phyloP scores from a whole-genome alignment of 169 alveolate genomes.

The Eimeria falciformis region DNA sequence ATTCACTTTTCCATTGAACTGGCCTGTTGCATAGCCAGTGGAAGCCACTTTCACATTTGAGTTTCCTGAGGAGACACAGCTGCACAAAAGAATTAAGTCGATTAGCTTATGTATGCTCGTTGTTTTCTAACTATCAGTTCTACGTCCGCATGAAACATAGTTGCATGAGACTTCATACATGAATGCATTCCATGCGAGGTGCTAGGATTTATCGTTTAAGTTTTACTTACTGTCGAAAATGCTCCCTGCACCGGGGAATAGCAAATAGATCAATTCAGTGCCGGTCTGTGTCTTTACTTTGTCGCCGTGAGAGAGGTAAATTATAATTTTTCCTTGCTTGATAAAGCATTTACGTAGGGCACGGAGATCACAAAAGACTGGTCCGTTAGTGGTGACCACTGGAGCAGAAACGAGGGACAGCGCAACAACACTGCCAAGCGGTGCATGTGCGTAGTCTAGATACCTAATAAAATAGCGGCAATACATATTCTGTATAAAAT shows the following conservation, averaged over 20 bases:
- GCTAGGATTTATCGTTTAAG: background rate
- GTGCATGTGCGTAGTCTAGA: too few species aligned
- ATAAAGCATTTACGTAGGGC: slow-evolving; percentile 53
- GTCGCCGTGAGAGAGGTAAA: background rate
- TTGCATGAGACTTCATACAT: too few species aligned
- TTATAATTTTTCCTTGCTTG: background rate
- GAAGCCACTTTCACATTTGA: background rate
- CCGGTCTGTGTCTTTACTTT: background rate
- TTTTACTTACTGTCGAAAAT: slow-evolving; percentile 5
- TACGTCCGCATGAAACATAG: too few species aligned
- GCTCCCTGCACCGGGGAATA: slow-evolving; percentile 56
- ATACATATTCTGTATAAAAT: too few species aligned
- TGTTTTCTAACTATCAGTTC: background rate
- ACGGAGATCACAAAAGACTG: slow-evolving; percentile 50
- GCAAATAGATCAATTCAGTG: slow-evolving; percentile 17
- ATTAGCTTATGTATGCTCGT: background rate
- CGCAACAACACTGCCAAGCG: too few species aligned
- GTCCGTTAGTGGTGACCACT: background rate
- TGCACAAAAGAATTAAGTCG: background rate
- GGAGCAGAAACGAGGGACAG: too few species aligned
- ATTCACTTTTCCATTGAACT: slow-evolving; percentile 50
- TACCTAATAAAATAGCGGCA: too few species aligned
- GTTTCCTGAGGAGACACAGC: slow-evolving; percentile 7
- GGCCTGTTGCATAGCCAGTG: background rate
- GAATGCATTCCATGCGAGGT: background rate